Conservation (phyloP, 768 basidiomycete genomes). For the Mycena latifolia region DNA sequence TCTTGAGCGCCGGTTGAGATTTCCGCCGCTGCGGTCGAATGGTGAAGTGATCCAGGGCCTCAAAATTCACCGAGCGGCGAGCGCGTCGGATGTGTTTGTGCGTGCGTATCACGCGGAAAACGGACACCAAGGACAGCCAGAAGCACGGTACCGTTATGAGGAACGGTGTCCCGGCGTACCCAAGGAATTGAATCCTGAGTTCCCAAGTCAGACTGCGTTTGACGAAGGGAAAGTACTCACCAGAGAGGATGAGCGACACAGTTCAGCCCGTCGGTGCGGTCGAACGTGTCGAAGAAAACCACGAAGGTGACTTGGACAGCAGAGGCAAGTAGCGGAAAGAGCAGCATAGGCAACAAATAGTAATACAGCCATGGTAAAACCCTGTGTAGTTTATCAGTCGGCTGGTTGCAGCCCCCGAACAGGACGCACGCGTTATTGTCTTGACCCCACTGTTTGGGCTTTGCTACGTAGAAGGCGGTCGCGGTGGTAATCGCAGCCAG, state of each 20-base stretch:
- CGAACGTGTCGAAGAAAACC: constrained; percentile 27
- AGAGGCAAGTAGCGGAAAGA: constrained; percentile 35
- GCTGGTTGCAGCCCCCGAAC: not conserved
- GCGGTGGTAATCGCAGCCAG: constrained; percentile 32
- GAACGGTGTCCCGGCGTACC: constrained; percentile 29
- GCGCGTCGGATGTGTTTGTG: constrained; percentile 34
- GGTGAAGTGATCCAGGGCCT: constrained; percentile 25
- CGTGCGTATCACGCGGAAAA: constrained; percentile 19
- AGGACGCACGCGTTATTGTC: constrained; percentile 1
- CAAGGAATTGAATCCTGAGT: constrained; percentile 26
- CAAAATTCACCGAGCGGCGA: constrained; percentile 30
- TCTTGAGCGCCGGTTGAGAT: constrained; percentile 9
- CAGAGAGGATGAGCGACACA: constrained; percentile 29
- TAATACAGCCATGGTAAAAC: constrained; percentile 26
- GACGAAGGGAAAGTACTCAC: not conserved
- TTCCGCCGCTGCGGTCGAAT: constrained; percentile 2
- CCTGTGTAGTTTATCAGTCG: not conserved
- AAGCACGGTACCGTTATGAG: constrained; percentile 29
- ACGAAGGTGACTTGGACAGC: constrained; percentile 30
- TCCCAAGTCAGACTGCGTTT: not conserved
- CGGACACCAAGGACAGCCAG: constrained; percentile 20
- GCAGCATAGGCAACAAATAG: constrained; percentile 30
- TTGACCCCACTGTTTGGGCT: constrained; percentile 33
- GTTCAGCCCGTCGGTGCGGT: constrained; percentile 20
- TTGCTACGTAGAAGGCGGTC: constrained; percentile 28